Base-by-base conservation (phyloP, 805 yeast genomes). In the Debaryomyces castellii region DNA sequence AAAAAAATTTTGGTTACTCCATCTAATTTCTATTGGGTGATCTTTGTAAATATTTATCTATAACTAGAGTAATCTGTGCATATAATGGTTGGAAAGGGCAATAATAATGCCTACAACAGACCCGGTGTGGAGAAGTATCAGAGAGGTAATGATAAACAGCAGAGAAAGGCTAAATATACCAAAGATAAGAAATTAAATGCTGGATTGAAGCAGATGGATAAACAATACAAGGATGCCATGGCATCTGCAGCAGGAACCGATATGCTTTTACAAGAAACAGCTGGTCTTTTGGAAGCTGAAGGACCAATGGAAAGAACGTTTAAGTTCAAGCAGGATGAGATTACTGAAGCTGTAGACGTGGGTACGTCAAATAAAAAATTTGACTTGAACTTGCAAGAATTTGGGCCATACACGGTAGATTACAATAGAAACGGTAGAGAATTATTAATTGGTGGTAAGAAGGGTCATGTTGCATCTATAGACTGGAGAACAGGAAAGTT, bases 391-490 rank as follows among this genome's bases (percentile, higher is more conserved):
- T 71, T 94, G 49, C 77, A 77, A 10, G 87, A 87, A 49, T 86
- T 83, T 60, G 98, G 98, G 0, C 97, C 99, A 1, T 94, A 94
- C 60, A 67, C 74, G 4, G 60, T 87, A 8, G 90, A 92, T 63
- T 94, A 85, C 63, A 80, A 94, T 2, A 76, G 92, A 64, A 89
- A 89, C 55, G 99, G 99, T 44, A 82, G 96, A 50, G 85, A 85
- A 51, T 64, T 94, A 40, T 73, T 94, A 28, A 70, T 94, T 18
- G 94, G 91, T 9, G 99, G 99, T 16, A 76, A 76, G 40, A 89
- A 89, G 62, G 99, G 99, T 3, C 99, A 94, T 71, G 82, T 94
- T 42, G 98, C 99, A 0, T 81, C 94, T 2, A 85, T 94, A 74
- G 97, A 94, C 69, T 94, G 99, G 97, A 81, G 95, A 61, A 80